phyloP scores from a whole-genome alignment of 495 filamentous ascomycete species.

The Daldinia vernicosa region DNA sequence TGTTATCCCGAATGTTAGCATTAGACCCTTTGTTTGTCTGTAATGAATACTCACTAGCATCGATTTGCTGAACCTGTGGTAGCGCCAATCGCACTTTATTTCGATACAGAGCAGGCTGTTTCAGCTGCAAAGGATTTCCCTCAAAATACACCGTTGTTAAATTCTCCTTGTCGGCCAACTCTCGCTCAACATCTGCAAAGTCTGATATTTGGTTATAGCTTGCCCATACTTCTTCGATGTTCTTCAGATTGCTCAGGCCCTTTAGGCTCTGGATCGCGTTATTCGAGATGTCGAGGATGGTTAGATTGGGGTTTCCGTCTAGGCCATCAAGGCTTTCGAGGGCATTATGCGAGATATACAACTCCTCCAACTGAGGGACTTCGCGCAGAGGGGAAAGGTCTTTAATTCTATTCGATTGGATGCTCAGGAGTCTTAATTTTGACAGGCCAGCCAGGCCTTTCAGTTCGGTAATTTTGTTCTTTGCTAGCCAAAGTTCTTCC shows the following conservation, averaged over 20 bases:
- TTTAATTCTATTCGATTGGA: constrained; percentile 95
- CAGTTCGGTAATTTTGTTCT: constrained; percentile 95
- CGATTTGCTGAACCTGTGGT: constrained; percentile 89
- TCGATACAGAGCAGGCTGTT: constrained; percentile 79
- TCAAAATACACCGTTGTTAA: constrained; percentile 97
- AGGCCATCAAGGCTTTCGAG: constrained; percentile 80
- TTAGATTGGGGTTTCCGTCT: constrained; percentile 72
- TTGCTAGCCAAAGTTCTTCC: constrained; percentile 94
- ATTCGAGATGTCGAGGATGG: constrained; percentile 87
- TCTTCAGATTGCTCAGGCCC: constrained; percentile 71
- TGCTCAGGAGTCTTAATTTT: constrained; percentile 88
- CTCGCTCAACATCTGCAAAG: constrained; percentile 84
- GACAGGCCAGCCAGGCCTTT: constrained; percentile 73
- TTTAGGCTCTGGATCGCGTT: constrained; percentile 82
- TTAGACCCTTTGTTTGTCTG: not conserved
- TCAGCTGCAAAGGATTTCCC: constrained; percentile 87
- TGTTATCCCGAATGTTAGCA: constrained; percentile 52
- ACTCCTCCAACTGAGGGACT: constrained; percentile 85
- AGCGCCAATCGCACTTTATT: constrained; percentile 91
- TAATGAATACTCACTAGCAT: constrained; percentile 81
- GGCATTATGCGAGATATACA: constrained; percentile 98
- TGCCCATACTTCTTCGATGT: constrained; percentile 93
- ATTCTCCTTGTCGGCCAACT: constrained; percentile 78
- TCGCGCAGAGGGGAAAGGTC: constrained; percentile 76
- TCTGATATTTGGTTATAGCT: constrained; percentile 83